Evolutionary conservation across 2,329 filamentous ascomycete species (phyloP), one percentile per base, ranked within the genome.

Genomic region (Eurotiales sp.): DNA sequence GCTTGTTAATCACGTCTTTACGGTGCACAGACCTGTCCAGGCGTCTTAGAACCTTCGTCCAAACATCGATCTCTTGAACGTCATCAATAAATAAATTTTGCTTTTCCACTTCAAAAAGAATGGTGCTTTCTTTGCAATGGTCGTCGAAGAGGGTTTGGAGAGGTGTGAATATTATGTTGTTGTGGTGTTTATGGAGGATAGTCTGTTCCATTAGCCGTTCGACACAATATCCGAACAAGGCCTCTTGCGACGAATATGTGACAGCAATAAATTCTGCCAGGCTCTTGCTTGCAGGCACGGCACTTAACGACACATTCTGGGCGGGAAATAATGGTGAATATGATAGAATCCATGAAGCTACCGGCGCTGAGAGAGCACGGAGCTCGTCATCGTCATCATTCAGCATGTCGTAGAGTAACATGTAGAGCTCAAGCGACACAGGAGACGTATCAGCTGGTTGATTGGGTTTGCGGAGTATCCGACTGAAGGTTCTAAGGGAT

Each of bases 351-450:
- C 62, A 64, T 3, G 70, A 73, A 12, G 68, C 65, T 2, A 66
- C 64, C 5, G 61, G 57, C 6, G 72, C 80, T 7, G 85, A 86
- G 1, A 80, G 66, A 29, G 85, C 80, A 40, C 92, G 83, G 56
- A 96, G 81, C 52, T 96, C 90, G 55, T 96, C 89, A 63, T 97
- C 92, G 64, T 97, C 92, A 64, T 97, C 93, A 63, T 88, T 87
- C 4, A 95, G 77, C 41, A 84, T 76, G 63, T 90, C 85, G 67
- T 93, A 91, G 1, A 92, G 72, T 3, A 85, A 75, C 4, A 90
- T 66, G 46, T 87, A 79, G 25, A 81, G 72, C 1, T 80, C 72
- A 1, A 89, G 67, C 29, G 82, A 71, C 12, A 56, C 50, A 57
- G 40, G 56, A 55, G 54, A 61, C 55, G 54, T 58, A 34, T 59